These are phyloP conservation scores for Clavispora carvajalis DNA, from an alignment of 805 yeast genomes.

Conservation along the genomic window DNA sequence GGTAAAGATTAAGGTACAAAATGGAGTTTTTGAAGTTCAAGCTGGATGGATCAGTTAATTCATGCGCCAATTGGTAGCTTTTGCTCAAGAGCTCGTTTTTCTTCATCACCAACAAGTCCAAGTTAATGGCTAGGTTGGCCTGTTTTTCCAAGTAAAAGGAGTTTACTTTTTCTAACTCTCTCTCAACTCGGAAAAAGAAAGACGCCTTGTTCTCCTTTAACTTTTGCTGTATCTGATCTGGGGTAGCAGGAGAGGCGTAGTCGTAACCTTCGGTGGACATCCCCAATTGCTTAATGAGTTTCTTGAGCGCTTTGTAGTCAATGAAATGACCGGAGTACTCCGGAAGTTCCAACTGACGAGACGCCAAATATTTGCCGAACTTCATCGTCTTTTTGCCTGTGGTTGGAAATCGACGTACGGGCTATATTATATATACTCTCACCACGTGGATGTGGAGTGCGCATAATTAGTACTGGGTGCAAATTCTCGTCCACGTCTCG, in stretches of 20 bases:
- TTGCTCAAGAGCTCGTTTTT: constrained; percentile 46
- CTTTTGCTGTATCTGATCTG: constrained; percentile 33
- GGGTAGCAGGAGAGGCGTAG: constrained; percentile 15
- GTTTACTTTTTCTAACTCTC: constrained; percentile 94
- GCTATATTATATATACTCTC: constrained; percentile 1
- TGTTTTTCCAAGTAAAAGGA: constrained; percentile 89
- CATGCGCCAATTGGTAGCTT: constrained; percentile 12
- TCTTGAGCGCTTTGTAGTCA: constrained; percentile 89
- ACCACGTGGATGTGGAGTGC: constrained; percentile 3
- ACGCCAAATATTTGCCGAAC: constrained; percentile 92
- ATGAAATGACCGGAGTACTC: constrained; percentile 93
- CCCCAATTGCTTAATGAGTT: constrained; percentile 79
- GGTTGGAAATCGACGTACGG: neutral
- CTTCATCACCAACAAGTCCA: constrained; percentile 72
- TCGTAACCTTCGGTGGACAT: constrained; percentile 27
- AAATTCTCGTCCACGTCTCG: neutral
- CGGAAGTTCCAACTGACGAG: constrained; percentile 89
- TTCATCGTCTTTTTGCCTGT: constrained; percentile 43
- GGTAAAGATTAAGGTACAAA: constrained; percentile 75
- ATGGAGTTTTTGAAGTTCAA: constrained; percentile 59
- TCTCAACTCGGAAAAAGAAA: constrained; percentile 81
- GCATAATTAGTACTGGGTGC: neutral
- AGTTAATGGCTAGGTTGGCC: constrained; percentile 72
- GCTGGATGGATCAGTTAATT: constrained; percentile 8
- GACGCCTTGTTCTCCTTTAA: constrained; percentile 89